These are phyloP conservation scores for Auriscalpium orientale DNA, from an alignment of 768 basidiomycete genomes.

Conservation along the genomic window DNA sequence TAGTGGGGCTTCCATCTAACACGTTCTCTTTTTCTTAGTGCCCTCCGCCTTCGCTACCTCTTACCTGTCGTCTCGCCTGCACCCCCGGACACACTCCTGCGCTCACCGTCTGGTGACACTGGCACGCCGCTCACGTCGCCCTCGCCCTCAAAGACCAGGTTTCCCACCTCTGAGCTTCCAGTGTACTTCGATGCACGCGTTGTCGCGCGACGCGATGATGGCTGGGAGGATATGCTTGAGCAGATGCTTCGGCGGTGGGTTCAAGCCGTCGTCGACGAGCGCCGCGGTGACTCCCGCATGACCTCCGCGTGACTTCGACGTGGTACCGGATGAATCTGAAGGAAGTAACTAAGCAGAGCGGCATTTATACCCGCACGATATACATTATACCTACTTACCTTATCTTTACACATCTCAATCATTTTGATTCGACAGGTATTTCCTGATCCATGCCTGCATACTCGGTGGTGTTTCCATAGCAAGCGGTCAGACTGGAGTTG, in stretches of 20 bases:
- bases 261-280: slow-evolving; percentile 60
- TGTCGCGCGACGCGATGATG: slow-evolving; percentile 65
- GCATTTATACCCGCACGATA: too few species aligned
- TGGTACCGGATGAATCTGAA: too few species aligned
- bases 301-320: too few species aligned
- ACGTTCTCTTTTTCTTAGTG: slow-evolving; percentile 32
- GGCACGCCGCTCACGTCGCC: slow-evolving; percentile 16
- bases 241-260: slow-evolving; percentile 57
- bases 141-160: slow-evolving; percentile 29
- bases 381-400: too few species aligned
- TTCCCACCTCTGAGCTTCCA: slow-evolving; percentile 36
- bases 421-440: too few species aligned
- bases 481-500: too few species aligned
- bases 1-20: too few species aligned
- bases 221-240: slow-evolving; percentile 81
- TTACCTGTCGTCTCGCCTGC: slow-evolving; percentile 58
- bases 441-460: too few species aligned
- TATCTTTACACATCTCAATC: too few species aligned
- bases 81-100: slow-evolving; percentile 23
- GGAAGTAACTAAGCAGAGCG: too few species aligned
- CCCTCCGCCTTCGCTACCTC: slow-evolving; percentile 75
- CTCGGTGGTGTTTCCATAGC: too few species aligned
- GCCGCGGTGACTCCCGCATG: slow-evolving; percentile 21
- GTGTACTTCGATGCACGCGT: slow-evolving; percentile 65
- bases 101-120: slow-evolving; percentile 10